Evolutionary conservation across 2,329 filamentous ascomycete genomes (phyloP).

Genomic region (Cordyceps cateniannulata): DNA sequence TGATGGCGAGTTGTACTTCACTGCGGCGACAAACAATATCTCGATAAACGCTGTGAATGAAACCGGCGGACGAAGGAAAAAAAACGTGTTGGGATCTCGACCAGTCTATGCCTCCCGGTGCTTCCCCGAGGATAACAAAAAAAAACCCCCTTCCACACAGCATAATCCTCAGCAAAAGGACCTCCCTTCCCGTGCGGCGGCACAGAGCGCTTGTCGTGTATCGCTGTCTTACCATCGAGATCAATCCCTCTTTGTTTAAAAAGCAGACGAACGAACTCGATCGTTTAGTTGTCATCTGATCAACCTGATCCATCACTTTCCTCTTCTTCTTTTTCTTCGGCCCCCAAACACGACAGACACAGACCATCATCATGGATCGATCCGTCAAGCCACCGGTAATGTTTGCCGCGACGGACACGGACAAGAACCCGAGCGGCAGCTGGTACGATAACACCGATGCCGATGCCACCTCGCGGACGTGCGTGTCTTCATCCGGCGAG

Average conservation of each 20-base stretch:
- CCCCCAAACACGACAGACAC: neutral
- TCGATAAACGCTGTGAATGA: neutral
- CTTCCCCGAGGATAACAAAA: neutral
- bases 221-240: neutral
- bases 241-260: neutral
- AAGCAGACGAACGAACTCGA: neutral
- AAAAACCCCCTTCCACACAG: neutral
- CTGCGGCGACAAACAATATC: slow-evolving; percentile 3
- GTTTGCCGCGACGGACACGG: neutral
- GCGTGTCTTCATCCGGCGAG: neutral
- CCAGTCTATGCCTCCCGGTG: neutral
- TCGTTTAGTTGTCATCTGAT: neutral
- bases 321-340: neutral
- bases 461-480: neutral
- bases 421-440: neutral
- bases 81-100: neutral
- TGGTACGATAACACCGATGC: neutral
- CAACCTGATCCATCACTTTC: neutral
- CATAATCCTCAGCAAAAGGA: neutral
- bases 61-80: neutral
- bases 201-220: neutral
- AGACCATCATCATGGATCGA: neutral
- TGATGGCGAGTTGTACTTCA: neutral
- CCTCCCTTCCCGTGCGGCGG: neutral
- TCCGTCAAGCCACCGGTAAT: neutral